These are phyloP conservation scores for Macroventuria anomochaeta DNA, from an alignment of 2,329 filamentous ascomycete genomes.

Conservation along the genomic window DNA sequence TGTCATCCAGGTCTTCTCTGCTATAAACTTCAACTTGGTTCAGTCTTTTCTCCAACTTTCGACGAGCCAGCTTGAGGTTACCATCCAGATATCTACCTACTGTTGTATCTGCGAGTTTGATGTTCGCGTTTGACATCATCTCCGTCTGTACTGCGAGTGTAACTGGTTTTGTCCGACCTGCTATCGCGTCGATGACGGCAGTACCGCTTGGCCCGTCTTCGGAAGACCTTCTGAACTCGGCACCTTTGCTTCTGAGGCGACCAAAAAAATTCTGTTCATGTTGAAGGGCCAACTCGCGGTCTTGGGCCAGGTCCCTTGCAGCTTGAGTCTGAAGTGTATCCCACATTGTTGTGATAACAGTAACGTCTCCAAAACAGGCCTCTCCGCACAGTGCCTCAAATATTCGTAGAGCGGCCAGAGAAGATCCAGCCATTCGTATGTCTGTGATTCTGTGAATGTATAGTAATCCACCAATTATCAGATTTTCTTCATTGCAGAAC, in stretches of 20 bases:
- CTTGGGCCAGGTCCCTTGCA: not conserved
- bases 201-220: not conserved
- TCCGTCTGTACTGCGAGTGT: not conserved
- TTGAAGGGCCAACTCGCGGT: not conserved
- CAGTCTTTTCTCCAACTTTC: not conserved
- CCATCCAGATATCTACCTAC: not conserved
- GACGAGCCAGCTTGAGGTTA: not conserved
- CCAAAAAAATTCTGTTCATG: not conserved
- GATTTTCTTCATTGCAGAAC: conserved; percentile 41
- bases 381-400: conserved; percentile 55
- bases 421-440: conserved; percentile 50
- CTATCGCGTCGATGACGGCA: not conserved
- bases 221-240: not conserved
- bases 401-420: conserved; percentile 53
- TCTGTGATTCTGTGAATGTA: conserved; percentile 57
- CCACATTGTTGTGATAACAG: conserved; percentile 56
- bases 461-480: conserved; percentile 51
- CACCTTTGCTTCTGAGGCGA: not conserved
- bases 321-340: conserved; percentile 7
- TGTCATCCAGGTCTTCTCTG: not conserved
- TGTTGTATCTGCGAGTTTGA: not conserved
- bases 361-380: conserved; percentile 49
- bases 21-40: not conserved
- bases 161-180: not conserved
- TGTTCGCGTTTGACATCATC: not conserved